Evolutionary conservation across 1,284 basidiomycete species (phyloP).

Genomic region (Volvariella surrecta): DNA sequence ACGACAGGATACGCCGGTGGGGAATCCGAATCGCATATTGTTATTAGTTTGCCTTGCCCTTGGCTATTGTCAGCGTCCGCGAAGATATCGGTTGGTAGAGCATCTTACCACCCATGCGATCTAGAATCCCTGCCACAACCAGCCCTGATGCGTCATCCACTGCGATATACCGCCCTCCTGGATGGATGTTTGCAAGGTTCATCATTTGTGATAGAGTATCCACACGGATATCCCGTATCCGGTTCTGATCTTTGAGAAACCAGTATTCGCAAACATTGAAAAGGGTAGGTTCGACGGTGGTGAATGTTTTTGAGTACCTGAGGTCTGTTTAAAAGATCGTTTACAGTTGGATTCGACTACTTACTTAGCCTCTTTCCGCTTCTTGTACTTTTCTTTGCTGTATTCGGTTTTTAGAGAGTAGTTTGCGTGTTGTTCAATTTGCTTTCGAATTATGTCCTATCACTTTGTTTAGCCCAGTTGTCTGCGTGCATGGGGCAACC

Average conservation of each 20-base stretch:
- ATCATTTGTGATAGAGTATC: conserved; percentile 90
- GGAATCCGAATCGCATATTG: conserved; percentile 87
- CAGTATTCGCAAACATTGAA: conserved; percentile 88
- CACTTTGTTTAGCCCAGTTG: conserved; percentile 7
- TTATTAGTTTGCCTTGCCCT: conserved; percentile 78
- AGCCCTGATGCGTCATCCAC: conserved; percentile 92
- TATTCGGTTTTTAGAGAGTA: conserved; percentile 93
- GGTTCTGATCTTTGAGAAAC: conserved; percentile 74
- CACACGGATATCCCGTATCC: conserved; percentile 79
- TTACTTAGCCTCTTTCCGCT: conserved; percentile 91
- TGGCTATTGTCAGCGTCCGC: conserved; percentile 6
- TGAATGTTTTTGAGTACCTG: conserved; percentile 86
- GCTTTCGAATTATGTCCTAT: conserved; percentile 88
- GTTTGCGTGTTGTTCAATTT: conserved; percentile 86
- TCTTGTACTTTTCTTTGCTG: conserved; percentile 94
- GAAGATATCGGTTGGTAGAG: conserved; percentile 1
- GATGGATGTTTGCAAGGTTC: conserved; percentile 75
- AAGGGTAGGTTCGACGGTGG: conserved; percentile 82
- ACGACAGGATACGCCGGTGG: conserved; percentile 89
- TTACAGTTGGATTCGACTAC: conserved; percentile 6
- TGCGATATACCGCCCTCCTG: conserved; percentile 82
- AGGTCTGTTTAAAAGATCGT: conserved; percentile 6
- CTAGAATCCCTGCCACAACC: conserved; percentile 79
- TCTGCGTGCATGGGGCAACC: neutral
- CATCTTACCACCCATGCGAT: conserved; percentile 73